phyloP scores from a whole-genome alignment of 768 basidiomycete genomes.

The Leccinum rimulosum region DNA sequence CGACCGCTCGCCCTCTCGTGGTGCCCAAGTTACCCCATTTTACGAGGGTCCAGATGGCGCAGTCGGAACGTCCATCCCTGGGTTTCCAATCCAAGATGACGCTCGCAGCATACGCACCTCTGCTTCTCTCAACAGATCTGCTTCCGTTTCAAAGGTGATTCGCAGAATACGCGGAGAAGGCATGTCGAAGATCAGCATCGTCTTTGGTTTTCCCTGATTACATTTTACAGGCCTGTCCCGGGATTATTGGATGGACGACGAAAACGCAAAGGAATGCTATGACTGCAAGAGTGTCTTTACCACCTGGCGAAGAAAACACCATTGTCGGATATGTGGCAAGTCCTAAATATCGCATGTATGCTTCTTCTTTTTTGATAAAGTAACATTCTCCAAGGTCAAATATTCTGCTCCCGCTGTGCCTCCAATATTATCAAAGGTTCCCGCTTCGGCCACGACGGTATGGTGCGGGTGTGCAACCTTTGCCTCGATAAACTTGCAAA shows the following conservation, averaged over 20 bases:
- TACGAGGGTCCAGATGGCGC: slow-evolving; percentile 55
- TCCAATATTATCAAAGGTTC: slow-evolving; percentile 94
- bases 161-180: slow-evolving; percentile 90
- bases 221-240: slow-evolving; percentile 66
- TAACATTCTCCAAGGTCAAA: slow-evolving; percentile 67
- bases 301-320: slow-evolving; percentile 93
- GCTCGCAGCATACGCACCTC: slow-evolving; percentile 81
- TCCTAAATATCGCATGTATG: slow-evolving; percentile 3
- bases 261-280: slow-evolving; percentile 92
- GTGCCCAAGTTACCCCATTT: slow-evolving; percentile 47
- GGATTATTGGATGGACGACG: slow-evolving; percentile 99
- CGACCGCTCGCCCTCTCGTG: slow-evolving; percentile 57
- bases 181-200: slow-evolving; percentile 23
- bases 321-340: slow-evolving; percentile 94
- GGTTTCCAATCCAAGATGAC: slow-evolving; percentile 91
- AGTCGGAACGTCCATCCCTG: slow-evolving; percentile 80
- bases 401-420: slow-evolving; percentile 96
- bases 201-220: slow-evolving; percentile 7
- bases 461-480: slow-evolving; percentile 92
- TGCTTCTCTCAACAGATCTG: slow-evolving; percentile 66
- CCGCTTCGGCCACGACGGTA: slow-evolving; percentile 92
- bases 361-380: not conserved
- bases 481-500: slow-evolving; percentile 91
- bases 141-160: slow-evolving; percentile 89
- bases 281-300: slow-evolving; percentile 95